Evolutionary conservation across 192 early-diverging fungal genomes (phyloP).

Genomic region (Mortierella antarctica): DNA sequence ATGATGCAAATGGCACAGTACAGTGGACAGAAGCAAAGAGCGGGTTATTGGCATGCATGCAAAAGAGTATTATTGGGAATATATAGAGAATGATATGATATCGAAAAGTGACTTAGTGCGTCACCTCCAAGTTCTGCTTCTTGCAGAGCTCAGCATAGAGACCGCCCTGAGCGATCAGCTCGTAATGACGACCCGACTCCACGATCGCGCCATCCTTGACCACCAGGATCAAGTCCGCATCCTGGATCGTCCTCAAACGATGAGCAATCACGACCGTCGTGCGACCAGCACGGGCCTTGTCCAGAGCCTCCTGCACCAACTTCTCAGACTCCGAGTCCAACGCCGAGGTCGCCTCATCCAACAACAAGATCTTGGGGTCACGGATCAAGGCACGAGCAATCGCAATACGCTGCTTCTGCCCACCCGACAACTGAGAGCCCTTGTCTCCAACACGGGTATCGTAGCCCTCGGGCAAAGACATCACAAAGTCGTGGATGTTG

Average conservation of each 20-base stretch:
- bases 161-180: constrained; percentile 72
- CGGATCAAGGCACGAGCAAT: constrained; percentile 78
- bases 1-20: too few relatives aligned
- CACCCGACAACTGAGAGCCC: constrained; percentile 71
- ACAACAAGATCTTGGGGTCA: constrained; percentile 75
- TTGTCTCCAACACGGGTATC: constrained; percentile 71
- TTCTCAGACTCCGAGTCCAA: constrained; percentile 85
- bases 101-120: constrained; percentile 23
- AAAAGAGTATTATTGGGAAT: background rate
- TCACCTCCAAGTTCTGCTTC: constrained; percentile 70
- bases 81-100: background rate
- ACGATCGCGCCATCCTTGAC: constrained; percentile 75
- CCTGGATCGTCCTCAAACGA: constrained; percentile 85
- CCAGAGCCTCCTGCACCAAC: constrained; percentile 84
- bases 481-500: constrained; percentile 67
- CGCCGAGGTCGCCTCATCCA: constrained; percentile 90
- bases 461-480: constrained; percentile 65
- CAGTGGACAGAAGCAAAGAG: too few relatives aligned
- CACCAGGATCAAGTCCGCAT: constrained; percentile 89
- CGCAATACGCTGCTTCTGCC: constrained; percentile 78
- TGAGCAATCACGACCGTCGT: constrained; percentile 85
- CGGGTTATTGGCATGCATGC: background rate
- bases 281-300: constrained; percentile 72
- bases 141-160: constrained; percentile 72
- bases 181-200: constrained; percentile 82